These are phyloP conservation scores for Sextonia rubra DNA, from an alignment of 164 flowering plant genomes.

Conservation along the genomic window DNA sequence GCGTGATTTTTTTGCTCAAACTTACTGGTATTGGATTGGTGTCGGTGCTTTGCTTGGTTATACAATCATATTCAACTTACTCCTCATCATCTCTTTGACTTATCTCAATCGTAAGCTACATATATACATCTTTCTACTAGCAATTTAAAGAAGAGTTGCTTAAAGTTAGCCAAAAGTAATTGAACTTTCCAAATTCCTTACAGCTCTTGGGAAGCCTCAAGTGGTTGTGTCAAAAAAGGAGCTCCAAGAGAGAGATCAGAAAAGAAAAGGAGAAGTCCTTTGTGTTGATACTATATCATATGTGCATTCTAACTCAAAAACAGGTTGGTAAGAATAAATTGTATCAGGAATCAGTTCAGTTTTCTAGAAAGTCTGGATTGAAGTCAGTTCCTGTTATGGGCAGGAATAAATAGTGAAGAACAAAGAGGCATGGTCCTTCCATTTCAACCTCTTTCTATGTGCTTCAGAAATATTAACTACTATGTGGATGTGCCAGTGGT, in stretches of 20 bases:
- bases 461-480: constrained; percentile 88
- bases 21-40: constrained; percentile 99
- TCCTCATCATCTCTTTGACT: constrained; percentile 67
- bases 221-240: constrained; percentile 82
- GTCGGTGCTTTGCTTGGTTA: constrained; percentile 87
- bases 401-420: constrained; percentile 49
- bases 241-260: constrained; percentile 48
- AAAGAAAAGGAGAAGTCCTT: constrained; percentile 45
- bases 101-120: constrained; percentile 77
- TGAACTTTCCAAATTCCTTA: background rate
- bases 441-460: constrained; percentile 88
- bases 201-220: constrained; percentile 81
- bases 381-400: constrained; percentile 7
- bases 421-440: constrained; percentile 97
- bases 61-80: constrained; percentile 59
- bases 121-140: constrained; percentile 3
- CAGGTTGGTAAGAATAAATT: constrained; percentile 35
- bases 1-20: constrained; percentile 65
- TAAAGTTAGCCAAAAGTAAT: background rate
- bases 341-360: background rate
- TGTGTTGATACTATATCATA: constrained; percentile 61
- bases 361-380: background rate
- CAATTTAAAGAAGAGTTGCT: background rate
- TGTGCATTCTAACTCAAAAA: constrained; percentile 58
- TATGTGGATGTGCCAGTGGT: constrained; percentile 89